Conservation (phyloP, 306 rosid genomes). For the Rosa multiflora region DNA sequence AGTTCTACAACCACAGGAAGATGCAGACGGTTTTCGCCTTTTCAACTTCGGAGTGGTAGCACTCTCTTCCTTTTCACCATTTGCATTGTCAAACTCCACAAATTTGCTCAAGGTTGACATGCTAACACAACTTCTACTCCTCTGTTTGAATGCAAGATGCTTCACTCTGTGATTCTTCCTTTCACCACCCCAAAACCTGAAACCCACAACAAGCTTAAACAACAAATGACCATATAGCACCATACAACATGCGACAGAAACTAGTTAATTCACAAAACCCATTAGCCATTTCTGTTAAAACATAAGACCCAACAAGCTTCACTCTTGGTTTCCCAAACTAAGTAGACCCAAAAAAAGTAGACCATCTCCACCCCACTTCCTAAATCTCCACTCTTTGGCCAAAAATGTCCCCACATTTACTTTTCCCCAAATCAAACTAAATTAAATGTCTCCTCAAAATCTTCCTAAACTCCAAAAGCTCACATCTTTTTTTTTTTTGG, state of each 20-base stretch:
- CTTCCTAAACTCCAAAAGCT: background rate
- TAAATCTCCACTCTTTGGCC: background rate
- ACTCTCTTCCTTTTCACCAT: constrained; percentile 20
- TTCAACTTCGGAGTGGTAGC: constrained; percentile 26
- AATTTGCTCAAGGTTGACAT: background rate
- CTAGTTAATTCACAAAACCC: background rate
- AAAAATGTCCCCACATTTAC: background rate
- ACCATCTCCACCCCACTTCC: background rate
- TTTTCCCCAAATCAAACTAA: no score
- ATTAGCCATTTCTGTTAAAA: background rate
- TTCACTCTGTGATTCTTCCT: background rate
- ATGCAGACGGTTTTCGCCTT: constrained; percentile 16
- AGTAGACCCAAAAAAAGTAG: background rate
- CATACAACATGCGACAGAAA: background rate
- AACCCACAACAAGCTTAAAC: background rate
- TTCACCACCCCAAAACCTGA: background rate
- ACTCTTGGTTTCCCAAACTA: background rate
- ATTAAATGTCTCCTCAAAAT: background rate
- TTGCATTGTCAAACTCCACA: background rate
- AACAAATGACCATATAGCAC: background rate
- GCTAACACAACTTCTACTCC: background rate
- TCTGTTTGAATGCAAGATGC: background rate
- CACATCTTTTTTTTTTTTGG: no score
- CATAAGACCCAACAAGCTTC: background rate
- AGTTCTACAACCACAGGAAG: constrained; percentile 17